phyloP scores from a whole-genome alignment of 2,329 filamentous ascomycete species.

The Diatrype stigma region DNA sequence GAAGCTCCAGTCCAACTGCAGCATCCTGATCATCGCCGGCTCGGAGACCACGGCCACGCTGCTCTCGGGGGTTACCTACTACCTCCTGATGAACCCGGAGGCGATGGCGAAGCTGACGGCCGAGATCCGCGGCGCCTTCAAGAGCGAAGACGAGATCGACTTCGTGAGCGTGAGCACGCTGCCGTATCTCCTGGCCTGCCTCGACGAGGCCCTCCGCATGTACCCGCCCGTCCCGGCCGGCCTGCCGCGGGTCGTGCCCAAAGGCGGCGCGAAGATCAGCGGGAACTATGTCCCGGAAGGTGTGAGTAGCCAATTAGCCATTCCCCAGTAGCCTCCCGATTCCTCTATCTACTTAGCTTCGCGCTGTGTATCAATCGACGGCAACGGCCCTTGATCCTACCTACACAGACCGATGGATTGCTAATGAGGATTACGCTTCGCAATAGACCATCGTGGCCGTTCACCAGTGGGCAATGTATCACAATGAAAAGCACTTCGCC shows the following conservation, averaged over 20 bases:
- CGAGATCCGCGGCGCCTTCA: slow-evolving; percentile 36
- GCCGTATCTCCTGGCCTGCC: slow-evolving; percentile 34
- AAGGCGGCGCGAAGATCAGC: slow-evolving; percentile 13
- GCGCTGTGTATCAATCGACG: too few relatives aligned
- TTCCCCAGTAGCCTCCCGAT: too few relatives aligned
- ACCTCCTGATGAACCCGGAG: slow-evolving; percentile 29
- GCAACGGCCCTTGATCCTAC: too few relatives aligned
- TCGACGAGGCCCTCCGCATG: slow-evolving; percentile 37
- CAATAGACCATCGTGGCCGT: slow-evolving; percentile 37
- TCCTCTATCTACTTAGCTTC: too few relatives aligned
- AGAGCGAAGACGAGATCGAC: slow-evolving; percentile 32
- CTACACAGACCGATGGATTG: not conserved
- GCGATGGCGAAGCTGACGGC: slow-evolving; percentile 27
- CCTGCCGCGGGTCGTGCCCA: slow-evolving; percentile 11
- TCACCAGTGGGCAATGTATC: slow-evolving; percentile 37
- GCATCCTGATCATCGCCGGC: slow-evolving; percentile 27
- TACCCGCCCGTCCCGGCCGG: slow-evolving; percentile 29
- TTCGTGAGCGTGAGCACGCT: slow-evolving; percentile 26
- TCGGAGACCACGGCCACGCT: slow-evolving; percentile 43
- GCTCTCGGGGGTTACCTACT: slow-evolving; percentile 36
- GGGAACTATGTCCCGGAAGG: slow-evolving; percentile 12
- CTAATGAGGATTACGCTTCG: not conserved
- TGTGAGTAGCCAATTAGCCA: too few relatives aligned
- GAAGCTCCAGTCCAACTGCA: slow-evolving; percentile 4
- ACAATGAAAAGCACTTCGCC: slow-evolving; percentile 39